phyloP scores from a whole-genome alignment of 306 rosid genomes.

The Lotus japonicus region DNA sequence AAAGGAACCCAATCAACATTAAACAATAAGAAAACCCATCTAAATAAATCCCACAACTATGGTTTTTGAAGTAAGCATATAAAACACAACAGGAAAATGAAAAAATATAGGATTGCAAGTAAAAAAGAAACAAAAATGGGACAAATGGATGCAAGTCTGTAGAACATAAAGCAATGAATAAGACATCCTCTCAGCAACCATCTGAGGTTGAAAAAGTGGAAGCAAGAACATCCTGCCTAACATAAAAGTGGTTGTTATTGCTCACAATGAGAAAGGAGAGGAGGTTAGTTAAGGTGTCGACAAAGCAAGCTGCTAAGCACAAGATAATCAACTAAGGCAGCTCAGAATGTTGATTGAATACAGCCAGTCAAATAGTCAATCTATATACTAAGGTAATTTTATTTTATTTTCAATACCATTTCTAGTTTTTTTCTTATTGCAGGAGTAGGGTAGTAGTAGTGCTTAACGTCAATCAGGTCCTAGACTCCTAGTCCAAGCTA shows the following conservation, averaged over 20 bases:
- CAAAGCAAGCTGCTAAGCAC: neutral
- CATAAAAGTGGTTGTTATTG: neutral
- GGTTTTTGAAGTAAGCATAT: neutral
- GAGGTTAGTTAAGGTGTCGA: neutral
- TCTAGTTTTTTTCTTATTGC: neutral
- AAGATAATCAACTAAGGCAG: neutral
- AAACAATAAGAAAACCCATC: neutral
- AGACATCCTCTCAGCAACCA: constrained; percentile 2
- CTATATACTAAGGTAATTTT: neutral
- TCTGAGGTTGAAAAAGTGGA: neutral
- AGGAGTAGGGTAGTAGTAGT: neutral
- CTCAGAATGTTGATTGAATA: neutral
- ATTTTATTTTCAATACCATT: neutral
- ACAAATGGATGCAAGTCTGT: neutral
- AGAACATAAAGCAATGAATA: neutral
- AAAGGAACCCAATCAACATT: neutral
- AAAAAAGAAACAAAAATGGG: neutral
- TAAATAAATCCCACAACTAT: constrained; percentile 1
- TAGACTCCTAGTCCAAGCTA: neutral
- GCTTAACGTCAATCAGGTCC: neutral
- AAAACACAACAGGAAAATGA: neutral
- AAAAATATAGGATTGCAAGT: neutral
- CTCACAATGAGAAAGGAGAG: neutral
- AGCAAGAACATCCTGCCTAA: neutral
- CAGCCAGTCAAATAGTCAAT: neutral